Evolutionary conservation across 2,329 filamentous ascomycete species (phyloP), one percentile per base, ranked within the genome.

Genomic region (Neopestalotiopsis clavispora): DNA sequence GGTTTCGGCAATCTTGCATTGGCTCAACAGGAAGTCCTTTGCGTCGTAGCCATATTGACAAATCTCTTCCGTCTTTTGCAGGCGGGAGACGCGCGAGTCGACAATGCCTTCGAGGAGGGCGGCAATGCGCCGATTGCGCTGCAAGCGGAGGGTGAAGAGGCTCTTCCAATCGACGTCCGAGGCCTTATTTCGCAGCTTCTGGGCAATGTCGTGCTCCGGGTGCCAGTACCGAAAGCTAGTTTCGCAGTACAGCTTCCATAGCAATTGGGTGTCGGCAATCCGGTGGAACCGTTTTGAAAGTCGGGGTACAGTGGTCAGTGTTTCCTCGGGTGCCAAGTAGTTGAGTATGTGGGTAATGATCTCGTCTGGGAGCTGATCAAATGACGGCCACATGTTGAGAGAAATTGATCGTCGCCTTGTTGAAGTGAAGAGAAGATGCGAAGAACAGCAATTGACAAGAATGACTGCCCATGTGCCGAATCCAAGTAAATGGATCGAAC

Each of bases 241-340:
- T 67, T 82, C 80, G 79, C 96, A 98, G 77, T 95, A 89, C 74
- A 88, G 81, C 71, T 90, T 90, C 95, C 96, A 98, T 66, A 98
- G 84, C 32, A 95, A 82, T 7, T 91, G 89, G 69, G 94, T 91
- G 73, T 90, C 89, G 52, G 90, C 87, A 68, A 97, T 83, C 62
- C 84, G 83, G 74, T 89, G 83, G 74, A 95, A 86, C 69, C 89
- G 89, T 72, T 84, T 88, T 28, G 88, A 93, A 12, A 92, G 84
- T 32, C 80, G 78, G 71, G 88, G 84, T 49, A 90, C 74, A 68
- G 75, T 79, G 14, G 72, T 66, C 52, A 90, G 78, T 63, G 84
- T 85, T 70, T 91, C 85, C 68, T 84, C 84, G 72, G 86, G 91
- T 76, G 80, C 89, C 77, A 81, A 78, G 76, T 90, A 90, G 71